These are phyloP conservation scores for Biscogniauxia marginata DNA, from an alignment of 2,329 filamentous ascomycete species.

Conservation along the genomic window DNA sequence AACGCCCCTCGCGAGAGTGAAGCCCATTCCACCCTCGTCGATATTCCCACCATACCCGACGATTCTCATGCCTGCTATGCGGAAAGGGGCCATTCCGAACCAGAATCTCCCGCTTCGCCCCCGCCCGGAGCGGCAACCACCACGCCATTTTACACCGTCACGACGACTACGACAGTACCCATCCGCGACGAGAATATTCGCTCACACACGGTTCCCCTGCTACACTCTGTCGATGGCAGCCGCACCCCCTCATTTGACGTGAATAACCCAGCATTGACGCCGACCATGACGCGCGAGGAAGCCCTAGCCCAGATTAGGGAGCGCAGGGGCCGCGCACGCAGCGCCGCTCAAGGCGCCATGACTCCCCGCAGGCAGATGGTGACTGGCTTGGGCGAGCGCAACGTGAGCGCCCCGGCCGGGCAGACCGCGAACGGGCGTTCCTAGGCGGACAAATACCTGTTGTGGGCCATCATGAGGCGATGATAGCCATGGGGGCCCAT, in stretches of 20 bases:
- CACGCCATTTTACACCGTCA: slow-evolving; percentile 46
- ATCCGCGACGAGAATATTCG: slow-evolving; percentile 45
- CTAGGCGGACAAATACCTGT: slow-evolving; percentile 12
- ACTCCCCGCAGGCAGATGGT: slow-evolving; percentile 62
- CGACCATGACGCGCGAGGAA: slow-evolving; percentile 70
- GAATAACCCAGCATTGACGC: slow-evolving; percentile 58
- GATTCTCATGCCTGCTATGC: slow-evolving; percentile 6
- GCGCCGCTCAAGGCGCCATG: slow-evolving; percentile 61
- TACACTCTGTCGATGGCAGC: slow-evolving; percentile 5
- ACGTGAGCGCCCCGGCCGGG: slow-evolving; percentile 48
- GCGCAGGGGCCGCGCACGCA: slow-evolving; percentile 68
- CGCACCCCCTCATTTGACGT: slow-evolving; percentile 48
- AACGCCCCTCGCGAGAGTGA: slow-evolving; percentile 50
- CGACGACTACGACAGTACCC: slow-evolving; percentile 53
- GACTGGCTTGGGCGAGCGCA: slow-evolving; percentile 44
- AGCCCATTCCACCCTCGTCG: slow-evolving; percentile 35
- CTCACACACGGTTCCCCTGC: slow-evolving; percentile 23
- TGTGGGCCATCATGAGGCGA: slow-evolving; percentile 1
- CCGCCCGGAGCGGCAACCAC: slow-evolving; percentile 42
- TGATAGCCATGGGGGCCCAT: slow-evolving; percentile 3
- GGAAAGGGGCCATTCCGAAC: slow-evolving; percentile 10
- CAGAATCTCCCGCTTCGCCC: slow-evolving; percentile 25
- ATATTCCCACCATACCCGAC: slow-evolving; percentile 43
- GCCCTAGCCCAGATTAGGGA: slow-evolving; percentile 74
- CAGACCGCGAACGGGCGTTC: slow-evolving; percentile 26